Conservation (phyloP, 2,329 filamentous ascomycete genomes). For the Lecanicillium sp. region DNA sequence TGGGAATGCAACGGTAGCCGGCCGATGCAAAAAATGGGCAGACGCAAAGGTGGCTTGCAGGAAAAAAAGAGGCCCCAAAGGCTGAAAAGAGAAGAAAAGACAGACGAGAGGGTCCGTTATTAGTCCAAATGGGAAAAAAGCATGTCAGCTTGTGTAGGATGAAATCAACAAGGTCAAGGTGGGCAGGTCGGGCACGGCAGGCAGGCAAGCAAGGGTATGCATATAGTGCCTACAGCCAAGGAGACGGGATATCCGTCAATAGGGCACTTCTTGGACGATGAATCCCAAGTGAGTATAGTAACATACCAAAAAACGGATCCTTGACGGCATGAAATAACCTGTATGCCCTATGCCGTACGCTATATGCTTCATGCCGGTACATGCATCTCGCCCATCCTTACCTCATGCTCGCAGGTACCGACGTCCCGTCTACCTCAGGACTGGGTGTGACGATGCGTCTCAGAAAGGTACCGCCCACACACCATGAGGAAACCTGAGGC, state of each 20-base stretch:
- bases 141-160: neutral
- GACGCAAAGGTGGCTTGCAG: constrained; percentile 12
- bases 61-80: constrained; percentile 1
- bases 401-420: neutral
- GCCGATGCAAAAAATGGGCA: neutral
- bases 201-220: too few species aligned
- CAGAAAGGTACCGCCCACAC: neutral
- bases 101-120: constrained; percentile 4
- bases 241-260: too few species aligned
- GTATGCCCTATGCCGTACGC: too few species aligned
- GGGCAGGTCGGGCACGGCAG: too few species aligned
- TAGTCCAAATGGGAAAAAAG: constrained; percentile 2
- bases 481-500: neutral
- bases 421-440: neutral
- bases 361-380: too few species aligned
- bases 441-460: constrained; percentile 7
- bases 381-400: too few species aligned
- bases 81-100: constrained; percentile 5
- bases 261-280: too few species aligned
- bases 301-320: too few species aligned
- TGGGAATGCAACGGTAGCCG: constrained; percentile 6
- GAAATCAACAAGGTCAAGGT: neutral
- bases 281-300: too few species aligned
- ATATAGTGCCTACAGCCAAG: too few species aligned
- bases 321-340: too few species aligned